Conservation (phyloP, 208 protist species). For the Borovskyia barvae region DNA sequence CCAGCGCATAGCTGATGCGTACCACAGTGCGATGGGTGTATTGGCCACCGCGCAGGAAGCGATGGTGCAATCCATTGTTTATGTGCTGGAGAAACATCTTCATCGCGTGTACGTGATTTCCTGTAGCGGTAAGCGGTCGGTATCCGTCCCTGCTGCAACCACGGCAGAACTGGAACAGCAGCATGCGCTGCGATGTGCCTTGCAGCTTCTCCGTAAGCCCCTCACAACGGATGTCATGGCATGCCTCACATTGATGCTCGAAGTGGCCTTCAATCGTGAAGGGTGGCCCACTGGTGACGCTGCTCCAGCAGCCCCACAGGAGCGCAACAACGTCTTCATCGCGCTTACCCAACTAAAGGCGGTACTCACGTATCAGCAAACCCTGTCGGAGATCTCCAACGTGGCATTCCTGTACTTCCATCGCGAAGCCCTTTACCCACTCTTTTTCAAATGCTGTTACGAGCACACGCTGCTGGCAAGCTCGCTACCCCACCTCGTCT, state of each 20-base stretch:
- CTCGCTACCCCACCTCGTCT: conserved; percentile 66
- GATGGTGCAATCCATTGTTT: conserved; percentile 70
- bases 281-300: conserved; percentile 1
- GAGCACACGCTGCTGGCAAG: conserved; percentile 52
- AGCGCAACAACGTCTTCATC: conserved; percentile 55
- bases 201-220: conserved; percentile 66
- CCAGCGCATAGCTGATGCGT: conserved; percentile 84
- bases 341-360: conserved; percentile 73
- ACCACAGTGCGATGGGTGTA: conserved; percentile 69
- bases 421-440: conserved; percentile 69
- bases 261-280: conserved; percentile 55
- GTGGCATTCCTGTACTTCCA: conserved; percentile 92
- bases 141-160: background rate
- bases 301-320: conserved; percentile 14
- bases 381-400: conserved; percentile 56
- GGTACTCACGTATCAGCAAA: conserved; percentile 51
- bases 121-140: conserved; percentile 7
- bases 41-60: conserved; percentile 72
- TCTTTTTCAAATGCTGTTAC: conserved; percentile 84
- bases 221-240: conserved; percentile 54
- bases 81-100: conserved; percentile 69
- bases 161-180: conserved; percentile 43
- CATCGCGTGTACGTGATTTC: conserved; percentile 37
- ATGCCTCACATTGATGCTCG: conserved; percentile 59
- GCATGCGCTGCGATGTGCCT: conserved; percentile 48